Evolutionary conservation across 345 rosid genomes (phyloP), one percentile per base, ranked within the genome.

Genomic region (Camelina hispida): DNA sequence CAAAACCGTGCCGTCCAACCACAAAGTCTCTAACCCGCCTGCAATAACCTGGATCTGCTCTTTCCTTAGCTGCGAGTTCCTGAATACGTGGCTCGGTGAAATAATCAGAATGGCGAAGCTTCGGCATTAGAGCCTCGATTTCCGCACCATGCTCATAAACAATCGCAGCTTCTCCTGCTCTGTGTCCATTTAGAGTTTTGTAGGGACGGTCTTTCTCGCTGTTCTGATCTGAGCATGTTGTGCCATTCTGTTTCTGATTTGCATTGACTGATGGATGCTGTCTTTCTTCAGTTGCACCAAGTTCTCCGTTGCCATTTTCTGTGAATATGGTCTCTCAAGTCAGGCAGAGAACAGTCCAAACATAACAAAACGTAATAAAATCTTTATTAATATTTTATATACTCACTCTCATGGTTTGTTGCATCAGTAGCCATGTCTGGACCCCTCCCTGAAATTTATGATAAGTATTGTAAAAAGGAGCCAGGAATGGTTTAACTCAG

Each of bases 101-200:
- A 77, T 93, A 93, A 69, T 93, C 99, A 1, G 93, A 80, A 20
- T 86, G 84, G 8, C 91, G 85, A 12, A 96, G 93, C 83, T 93
- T 96, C 15, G 99, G 99, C 97, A 96, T 87, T 13, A 87, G 81
- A n/a, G 97, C 91, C 83, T 96, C 96, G 20, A 93, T 93, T 77
- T 90, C 97, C n/a, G 97, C 91, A 62, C 75, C 66, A 4, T 76
- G 69, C 66, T 76, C 80, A 18, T 69, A 22, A 9, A 76, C 75
- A 44, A 54, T 35, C 3, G 70, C 59, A 0, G 75, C 75, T 35
- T 76, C 50, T 69, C 65, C 65, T 6, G 65, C 74, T 62, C 66
- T 62, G 71, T 52, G 42, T 68, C 94, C 93, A 70, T 85, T 83
- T 16, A 89, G 81, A 0, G 88, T 88, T 83, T 46, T 83, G 66